phyloP scores from a whole-genome alignment of 2,329 filamentous ascomycete species.

The Xylariomycetidae sp. region DNA sequence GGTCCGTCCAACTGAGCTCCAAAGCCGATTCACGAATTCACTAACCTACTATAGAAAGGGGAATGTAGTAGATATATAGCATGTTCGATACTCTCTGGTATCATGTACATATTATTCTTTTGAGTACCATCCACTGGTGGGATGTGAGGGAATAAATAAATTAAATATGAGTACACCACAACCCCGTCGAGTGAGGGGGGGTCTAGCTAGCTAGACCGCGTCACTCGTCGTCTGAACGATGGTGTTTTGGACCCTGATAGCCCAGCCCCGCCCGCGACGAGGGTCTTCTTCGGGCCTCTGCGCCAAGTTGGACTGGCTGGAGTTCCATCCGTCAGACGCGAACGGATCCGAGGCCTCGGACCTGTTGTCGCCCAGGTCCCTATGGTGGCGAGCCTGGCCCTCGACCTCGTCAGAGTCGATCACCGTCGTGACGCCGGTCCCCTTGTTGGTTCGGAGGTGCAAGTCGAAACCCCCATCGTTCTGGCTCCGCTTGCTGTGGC shows the following conservation, averaged over 20 bases:
- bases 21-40: no score
- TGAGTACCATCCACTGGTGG: no score
- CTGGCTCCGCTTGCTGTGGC: constrained; percentile 1
- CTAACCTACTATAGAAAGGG: no score
- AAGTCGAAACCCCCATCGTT: constrained; percentile 8
- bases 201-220: no score
- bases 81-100: no score
- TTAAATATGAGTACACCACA: no score
- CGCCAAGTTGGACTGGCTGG: constrained; percentile 9
- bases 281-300: neutral
- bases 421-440: constrained; percentile 11
- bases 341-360: constrained; percentile 6
- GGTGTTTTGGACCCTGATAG: constrained; percentile 11
- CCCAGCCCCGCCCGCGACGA: constrained; percentile 4
- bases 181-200: no score
- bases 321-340: constrained; percentile 7
- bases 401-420: constrained; percentile 9
- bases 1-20: no score
- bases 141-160: no score
- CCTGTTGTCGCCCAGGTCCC: constrained; percentile 3
- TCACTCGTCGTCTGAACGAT: constrained; percentile 16
- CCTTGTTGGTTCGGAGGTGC: constrained; percentile 6
- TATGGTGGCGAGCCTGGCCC: constrained; percentile 1
- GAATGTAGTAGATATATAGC: no score
- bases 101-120: no score